Conservation (phyloP, 2,329 filamentous ascomycete species). For the Ophiostoma sp. region DNA sequence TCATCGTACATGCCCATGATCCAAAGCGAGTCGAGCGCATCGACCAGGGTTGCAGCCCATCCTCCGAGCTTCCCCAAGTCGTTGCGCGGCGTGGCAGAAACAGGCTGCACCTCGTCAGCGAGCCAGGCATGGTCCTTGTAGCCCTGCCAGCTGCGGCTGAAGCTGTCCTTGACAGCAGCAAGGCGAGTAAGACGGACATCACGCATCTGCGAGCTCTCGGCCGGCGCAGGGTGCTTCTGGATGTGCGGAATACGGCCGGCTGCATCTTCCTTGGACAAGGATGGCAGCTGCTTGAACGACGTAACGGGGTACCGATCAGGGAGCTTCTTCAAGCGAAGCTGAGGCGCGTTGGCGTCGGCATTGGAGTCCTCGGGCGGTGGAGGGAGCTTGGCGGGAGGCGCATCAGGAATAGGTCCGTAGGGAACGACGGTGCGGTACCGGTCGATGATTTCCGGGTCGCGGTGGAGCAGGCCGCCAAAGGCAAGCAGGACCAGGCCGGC, state of each 20-base stretch:
- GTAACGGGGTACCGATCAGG: conserved; percentile 36
- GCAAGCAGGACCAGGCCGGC: conserved; percentile 19
- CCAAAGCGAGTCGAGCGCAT: conserved; percentile 65
- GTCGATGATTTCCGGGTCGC: conserved; percentile 21
- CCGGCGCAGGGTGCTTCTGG: conserved; percentile 50
- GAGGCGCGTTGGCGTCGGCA: background rate
- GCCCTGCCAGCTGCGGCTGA: conserved; percentile 52
- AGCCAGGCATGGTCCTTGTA: conserved; percentile 61
- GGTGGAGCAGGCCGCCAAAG: conserved; percentile 18
- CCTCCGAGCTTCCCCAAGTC: conserved; percentile 51
- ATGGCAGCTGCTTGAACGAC: conserved; percentile 34
- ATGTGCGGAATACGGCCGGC: conserved; percentile 51
- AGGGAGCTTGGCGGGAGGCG: conserved; percentile 20
- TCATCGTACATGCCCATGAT: conserved; percentile 63
- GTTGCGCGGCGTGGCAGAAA: conserved; percentile 48
- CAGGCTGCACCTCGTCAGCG: conserved; percentile 57
- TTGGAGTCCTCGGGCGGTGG: conserved; percentile 12
- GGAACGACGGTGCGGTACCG: conserved; percentile 18
- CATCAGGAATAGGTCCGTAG: conserved; percentile 12
- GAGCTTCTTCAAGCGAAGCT: conserved; percentile 32
- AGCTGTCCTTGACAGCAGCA: conserved; percentile 46
- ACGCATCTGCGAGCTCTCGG: conserved; percentile 37
- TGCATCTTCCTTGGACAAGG: conserved; percentile 33
- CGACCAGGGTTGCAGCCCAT: conserved; percentile 64
- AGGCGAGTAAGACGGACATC: conserved; percentile 38